Percentiles rank a stretch among this genome's conserved stretches.
Conservation (phyloP, 2,329 filamentous ascomycete species). For the Pseudogymnoascus sp. region DNA sequence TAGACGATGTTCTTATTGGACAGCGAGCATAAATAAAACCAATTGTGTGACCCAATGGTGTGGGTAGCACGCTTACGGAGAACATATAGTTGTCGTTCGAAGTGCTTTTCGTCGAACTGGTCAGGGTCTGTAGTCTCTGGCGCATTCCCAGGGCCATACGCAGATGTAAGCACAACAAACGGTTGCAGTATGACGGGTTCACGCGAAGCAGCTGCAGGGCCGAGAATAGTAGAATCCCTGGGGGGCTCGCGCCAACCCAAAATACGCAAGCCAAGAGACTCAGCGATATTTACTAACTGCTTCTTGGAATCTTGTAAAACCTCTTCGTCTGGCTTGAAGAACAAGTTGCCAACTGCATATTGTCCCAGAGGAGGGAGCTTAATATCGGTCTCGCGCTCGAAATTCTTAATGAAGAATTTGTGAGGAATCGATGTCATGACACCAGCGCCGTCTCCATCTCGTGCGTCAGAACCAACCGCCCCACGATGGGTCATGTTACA, state of each 20-base stretch:
- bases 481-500: slow-evolving; percentile 99
- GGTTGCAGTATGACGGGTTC: slow-evolving; percentile 94
- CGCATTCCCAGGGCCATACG: slow-evolving; percentile 72
- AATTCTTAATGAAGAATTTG: slow-evolving; percentile 98
- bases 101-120: slow-evolving; percentile 73
- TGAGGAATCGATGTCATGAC: slow-evolving; percentile 99
- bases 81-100: slow-evolving; percentile 90
- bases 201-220: slow-evolving; percentile 83
- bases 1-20: slow-evolving; percentile 98
- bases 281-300: slow-evolving; percentile 89
- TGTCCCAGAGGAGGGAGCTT: slow-evolving; percentile 81
- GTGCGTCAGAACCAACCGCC: slow-evolving; percentile 93
- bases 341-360: slow-evolving; percentile 95
- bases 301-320: slow-evolving; percentile 82
- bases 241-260: slow-evolving; percentile 95
- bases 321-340: slow-evolving; percentile 95
- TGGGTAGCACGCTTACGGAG: slow-evolving; percentile 92
- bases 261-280: slow-evolving; percentile 77
- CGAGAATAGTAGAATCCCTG: slow-evolving; percentile 84
- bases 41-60: slow-evolving; percentile 90
- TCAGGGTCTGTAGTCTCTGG: slow-evolving; percentile 71
- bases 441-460: slow-evolving; percentile 96
- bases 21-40: slow-evolving; percentile 96
- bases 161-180: slow-evolving; percentile 79
- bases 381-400: slow-evolving; percentile 81